Evolutionary conservation across 2,329 filamentous ascomycete species (phyloP).

Genomic region (Ceratocystis variospora): DNA sequence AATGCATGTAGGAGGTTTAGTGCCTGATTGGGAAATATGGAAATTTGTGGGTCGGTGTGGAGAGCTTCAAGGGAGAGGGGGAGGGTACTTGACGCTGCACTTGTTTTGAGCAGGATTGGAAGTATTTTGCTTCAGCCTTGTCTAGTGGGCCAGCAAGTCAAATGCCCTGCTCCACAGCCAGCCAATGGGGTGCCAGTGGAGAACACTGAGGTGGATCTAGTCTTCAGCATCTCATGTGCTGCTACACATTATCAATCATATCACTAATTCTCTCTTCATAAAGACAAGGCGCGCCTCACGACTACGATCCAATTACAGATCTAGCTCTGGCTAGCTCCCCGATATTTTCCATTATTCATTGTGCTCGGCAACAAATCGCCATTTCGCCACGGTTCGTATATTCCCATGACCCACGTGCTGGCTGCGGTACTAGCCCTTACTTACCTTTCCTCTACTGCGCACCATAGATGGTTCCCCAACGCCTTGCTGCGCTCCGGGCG

Average conservation of each 20-base stretch:
- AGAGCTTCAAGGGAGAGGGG: background rate
- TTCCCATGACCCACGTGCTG: background rate
- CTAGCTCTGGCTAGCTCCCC: background rate
- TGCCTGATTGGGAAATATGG: constrained; percentile 8
- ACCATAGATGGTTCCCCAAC: constrained; percentile 21
- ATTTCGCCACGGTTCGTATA: background rate
- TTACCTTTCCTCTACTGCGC: background rate
- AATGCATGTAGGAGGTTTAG: constrained; percentile 5
- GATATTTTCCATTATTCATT: background rate
- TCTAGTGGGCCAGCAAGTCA: background rate
- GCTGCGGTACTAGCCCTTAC: background rate
- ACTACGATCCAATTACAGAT: background rate
- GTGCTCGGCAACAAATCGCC: background rate
- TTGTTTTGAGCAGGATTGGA: background rate
- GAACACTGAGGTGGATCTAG: background rate
- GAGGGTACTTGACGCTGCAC: background rate
- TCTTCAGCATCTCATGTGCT: no score
- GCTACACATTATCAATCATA: no score
- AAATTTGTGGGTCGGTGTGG: background rate
- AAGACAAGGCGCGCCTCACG: no score
- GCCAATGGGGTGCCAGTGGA: background rate
- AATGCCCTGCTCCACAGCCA: no score
- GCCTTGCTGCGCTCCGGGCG: constrained; percentile 24
- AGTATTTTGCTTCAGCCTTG: constrained; percentile 2
- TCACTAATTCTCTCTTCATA: no score